Conservation (phyloP, 345 rosid species). For the Populus nigra region DNA sequence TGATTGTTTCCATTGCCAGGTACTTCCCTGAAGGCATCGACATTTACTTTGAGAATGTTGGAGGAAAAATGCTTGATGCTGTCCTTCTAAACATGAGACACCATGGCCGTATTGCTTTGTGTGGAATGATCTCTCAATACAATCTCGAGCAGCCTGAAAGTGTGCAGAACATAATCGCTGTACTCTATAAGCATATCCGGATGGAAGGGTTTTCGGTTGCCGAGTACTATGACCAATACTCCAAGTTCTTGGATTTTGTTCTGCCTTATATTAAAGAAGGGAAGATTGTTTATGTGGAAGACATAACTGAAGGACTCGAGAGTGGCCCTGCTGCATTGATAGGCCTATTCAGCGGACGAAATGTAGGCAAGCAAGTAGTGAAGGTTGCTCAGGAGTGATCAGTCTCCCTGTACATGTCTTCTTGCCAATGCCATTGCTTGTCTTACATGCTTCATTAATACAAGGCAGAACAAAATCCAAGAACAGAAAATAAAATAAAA, state of each 20-base stretch:
- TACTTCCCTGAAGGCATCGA: conserved; percentile 61
- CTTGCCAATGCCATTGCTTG: no score
- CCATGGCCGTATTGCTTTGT: conserved; percentile 38
- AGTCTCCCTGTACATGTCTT: background rate
- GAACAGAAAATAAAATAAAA: no score
- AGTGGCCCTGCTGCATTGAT: conserved; percentile 23
- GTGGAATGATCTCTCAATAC: conserved; percentile 65
- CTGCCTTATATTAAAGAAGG: conserved; percentile 4
- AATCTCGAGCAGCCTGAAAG: conserved; percentile 38
- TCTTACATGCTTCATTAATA: no score
- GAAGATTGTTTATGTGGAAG: conserved; percentile 28
- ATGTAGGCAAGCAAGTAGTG: conserved; percentile 26
- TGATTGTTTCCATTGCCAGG: conserved; percentile 13
- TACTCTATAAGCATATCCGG: conserved; percentile 10
- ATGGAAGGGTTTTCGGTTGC: conserved; percentile 16
- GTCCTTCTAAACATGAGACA: conserved; percentile 50
- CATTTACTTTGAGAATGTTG: conserved; percentile 55
- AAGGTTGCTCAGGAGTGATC: conserved; percentile 15
- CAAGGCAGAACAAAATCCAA: no score
- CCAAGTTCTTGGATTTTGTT: conserved; percentile 18
- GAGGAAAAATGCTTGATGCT: conserved; percentile 55
- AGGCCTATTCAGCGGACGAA: conserved; percentile 22
- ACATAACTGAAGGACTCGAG: conserved; percentile 23
- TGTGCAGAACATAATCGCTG: conserved; percentile 1
- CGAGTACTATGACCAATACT: conserved; percentile 8